Evolutionary conservation across 2,329 filamentous ascomycete species (phyloP), one percentile per base, ranked within the genome.

Genomic region (Fusarium graminum): DNA sequence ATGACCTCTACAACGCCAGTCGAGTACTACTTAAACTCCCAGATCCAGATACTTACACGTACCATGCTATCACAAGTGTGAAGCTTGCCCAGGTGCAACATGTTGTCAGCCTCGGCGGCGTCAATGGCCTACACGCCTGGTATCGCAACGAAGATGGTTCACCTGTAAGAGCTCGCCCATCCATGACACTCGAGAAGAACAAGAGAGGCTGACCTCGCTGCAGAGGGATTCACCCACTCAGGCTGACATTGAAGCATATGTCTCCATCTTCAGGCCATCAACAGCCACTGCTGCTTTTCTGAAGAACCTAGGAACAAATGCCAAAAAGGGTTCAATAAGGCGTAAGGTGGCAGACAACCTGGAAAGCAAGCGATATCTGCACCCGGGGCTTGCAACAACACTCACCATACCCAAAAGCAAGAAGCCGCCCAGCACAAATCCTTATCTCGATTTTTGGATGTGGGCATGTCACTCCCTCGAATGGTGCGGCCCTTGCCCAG

Each of bases 401-500:
- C 77, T 82, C 63, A 81, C 78, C 26, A 75, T 85, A 32, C 79
- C 81, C 16, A 83, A 81, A 67, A 76, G 75, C 62, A 85, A 84
- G 67, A 81, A 82, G 42, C 76, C 75, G 63, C 78, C 59, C 53
- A 71, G 79, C 71, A 44, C 71, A 7, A 93, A 93, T 73, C 90
- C 90, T 0, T 92, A 90, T 75, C 81, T 88, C 51, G 84, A 88
- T 69, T 85, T 91, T 71, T 91, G 90, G 84, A 79, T 81, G 26
- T 91, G 89, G 85, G 84, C 86, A 2, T 88, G 86, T 69, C 83
- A 84, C 28, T 83, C 83, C 61, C 80, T 93, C 9, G 85, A 90
- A 76, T 90, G 89, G 88, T 84, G 83, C 47, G 88, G 89, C 2
- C 87, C 90, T 4, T 78, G 84, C 72, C 76, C 80, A 14, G 77